Evolutionary conservation across 2,329 filamentous ascomycete genomes (phyloP), one percentile per base, ranked within the genome.

Genomic region (Pestalotiopsis sp.): DNA sequence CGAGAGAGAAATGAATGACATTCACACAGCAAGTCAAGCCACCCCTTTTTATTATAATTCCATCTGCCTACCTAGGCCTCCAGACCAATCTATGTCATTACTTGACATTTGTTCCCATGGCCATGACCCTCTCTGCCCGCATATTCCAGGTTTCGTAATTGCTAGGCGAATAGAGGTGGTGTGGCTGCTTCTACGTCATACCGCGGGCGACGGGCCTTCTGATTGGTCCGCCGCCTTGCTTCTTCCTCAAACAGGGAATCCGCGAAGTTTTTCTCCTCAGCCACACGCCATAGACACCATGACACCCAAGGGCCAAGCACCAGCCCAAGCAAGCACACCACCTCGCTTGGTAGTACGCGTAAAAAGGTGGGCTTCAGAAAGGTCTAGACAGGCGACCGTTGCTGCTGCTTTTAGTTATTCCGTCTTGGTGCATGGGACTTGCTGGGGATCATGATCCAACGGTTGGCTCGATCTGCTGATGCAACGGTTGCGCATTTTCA

Each of bases 241-340:
- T 64, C 41, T n/a, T 49, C n/a, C 61, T 64, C 38, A 27, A 64
- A 64, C 61, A 64, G 61, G 61, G 61, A 64, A 64, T 64, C 39
- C 38, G 23, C 13, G n/a, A 39, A 39, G 27, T 20, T 62, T 36
- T 36, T 11, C 38, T 25, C 59, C 12, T 64, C 61, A 64, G 61
- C 61, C 61, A 64, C 61, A 64, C 61, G 17, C 61, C 45, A 11
- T 64, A 17, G 13, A 2, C 31, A 36, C 31, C 31, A 9, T 9
- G 31, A 36, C 31, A 36, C 31, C 31, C 27, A 6, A 2, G 2
- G 9, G 31, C 31, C 7, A 36, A 36, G 31, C 31, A 36, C 31
- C 31, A 36, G 31, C 31, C 31, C 31, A 36, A 36, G 45, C 45
- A 52, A 49, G 45, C 45, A 52, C 45, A 52, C 45, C 45, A 52